Evolutionary conservation across 2,329 filamentous ascomycete species (phyloP).

Genomic region (Fusarium irregulare): DNA sequence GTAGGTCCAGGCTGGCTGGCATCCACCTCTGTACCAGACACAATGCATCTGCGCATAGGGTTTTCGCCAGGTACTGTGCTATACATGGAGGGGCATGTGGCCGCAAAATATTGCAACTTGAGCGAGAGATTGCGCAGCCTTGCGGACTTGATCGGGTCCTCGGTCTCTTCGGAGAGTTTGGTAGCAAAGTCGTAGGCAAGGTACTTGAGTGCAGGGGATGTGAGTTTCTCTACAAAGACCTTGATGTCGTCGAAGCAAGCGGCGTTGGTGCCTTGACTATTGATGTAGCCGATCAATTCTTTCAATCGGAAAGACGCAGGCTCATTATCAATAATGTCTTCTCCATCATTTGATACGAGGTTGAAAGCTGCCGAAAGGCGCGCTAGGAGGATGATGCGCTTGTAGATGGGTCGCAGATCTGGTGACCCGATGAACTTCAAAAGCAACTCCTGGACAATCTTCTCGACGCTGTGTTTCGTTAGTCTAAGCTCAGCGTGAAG

Average conservation of each 20-base stretch:
- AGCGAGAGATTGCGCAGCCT: conserved; percentile 51
- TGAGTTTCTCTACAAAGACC: conserved; percentile 57
- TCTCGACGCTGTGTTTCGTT: conserved; percentile 41
- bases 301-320: conserved; percentile 49
- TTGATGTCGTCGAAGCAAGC: conserved; percentile 62
- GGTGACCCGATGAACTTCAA: conserved; percentile 46
- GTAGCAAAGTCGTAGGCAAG: conserved; percentile 54
- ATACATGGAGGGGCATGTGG: conserved; percentile 52
- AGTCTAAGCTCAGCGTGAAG: not conserved
- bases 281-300: conserved; percentile 53
- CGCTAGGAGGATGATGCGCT: conserved; percentile 54
- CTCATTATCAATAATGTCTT: conserved; percentile 45
- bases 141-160: conserved; percentile 40
- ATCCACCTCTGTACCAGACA: conserved; percentile 40
- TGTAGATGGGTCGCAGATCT: conserved; percentile 53
- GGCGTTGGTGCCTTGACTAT: conserved; percentile 51
- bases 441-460: conserved; percentile 48
- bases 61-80: conserved; percentile 31
- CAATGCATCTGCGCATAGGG: conserved; percentile 39
- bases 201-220: conserved; percentile 53
- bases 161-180: conserved; percentile 46
- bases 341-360: conserved; percentile 46
- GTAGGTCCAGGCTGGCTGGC: conserved; percentile 36
- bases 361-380: conserved; percentile 54
- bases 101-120: conserved; percentile 59